Evolutionary conservation across 2,329 filamentous ascomycete genomes (phyloP), one percentile per base, ranked within the genome.

Genomic region (Ophiostoma pallidulum): DNA sequence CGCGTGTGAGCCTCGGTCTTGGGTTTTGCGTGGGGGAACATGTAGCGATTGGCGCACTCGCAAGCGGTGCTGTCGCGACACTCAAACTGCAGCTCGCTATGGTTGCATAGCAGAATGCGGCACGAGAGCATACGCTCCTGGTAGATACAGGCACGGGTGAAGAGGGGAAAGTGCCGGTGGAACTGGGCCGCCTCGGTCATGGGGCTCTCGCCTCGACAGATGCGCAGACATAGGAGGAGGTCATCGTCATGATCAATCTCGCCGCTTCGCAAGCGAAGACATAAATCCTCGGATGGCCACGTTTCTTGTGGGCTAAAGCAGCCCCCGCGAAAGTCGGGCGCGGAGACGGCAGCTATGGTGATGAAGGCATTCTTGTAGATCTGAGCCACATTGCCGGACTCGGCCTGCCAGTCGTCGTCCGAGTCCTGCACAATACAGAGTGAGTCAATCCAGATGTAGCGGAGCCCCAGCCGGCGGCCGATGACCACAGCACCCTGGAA

Each of bases 331-430:
- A 33, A 32, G 16, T 31, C 39, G 16, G 20, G 14, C 2, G 48
- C 41, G 9, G 35, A 24, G 12, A 47, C 35, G 5, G 48, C 45
- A 10, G 42, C 45, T 20, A 53, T 19, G 14, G 51, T 53, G 29
- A 49, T 22, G 12, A 29, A 39, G 19, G 35, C 42, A 19, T 45
- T 45, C 29, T 26, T 16, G 35, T 53, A 53, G 19, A 47, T 32
- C 37, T n/a, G 16, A 22, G 45, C 48, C 51, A 51, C 51, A 22
- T 41, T 46, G 22, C 41, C 29, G 2, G 48, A 46, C 29, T 53
- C 48, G 9, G 38, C 28, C n/a, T 40, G 20, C 51, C 51, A 53
- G 35, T 43, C 52, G 4, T 24, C 13, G 31, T 6, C 31, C 31
- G 31, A 33, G 31, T 33, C 31, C 14, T 33, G 31, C n/a, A 33